These are phyloP conservation scores for Alternaria angustiovoidea DNA, from an alignment of 2,329 filamentous ascomycete species.

Conservation along the genomic window DNA sequence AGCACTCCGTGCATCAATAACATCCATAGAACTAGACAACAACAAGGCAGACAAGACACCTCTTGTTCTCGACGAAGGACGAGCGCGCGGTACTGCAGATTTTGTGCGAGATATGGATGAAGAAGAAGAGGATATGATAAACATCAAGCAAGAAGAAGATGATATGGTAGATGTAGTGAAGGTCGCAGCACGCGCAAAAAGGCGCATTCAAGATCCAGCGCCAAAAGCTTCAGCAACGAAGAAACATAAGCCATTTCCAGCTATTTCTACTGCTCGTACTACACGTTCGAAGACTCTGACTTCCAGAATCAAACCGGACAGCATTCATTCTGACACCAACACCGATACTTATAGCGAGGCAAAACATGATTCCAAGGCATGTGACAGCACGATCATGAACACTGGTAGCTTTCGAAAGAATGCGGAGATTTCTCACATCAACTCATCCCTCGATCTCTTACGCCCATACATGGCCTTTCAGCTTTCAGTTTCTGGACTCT, in stretches of 20 bases:
- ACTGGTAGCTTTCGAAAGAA: neutral
- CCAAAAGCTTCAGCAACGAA: neutral
- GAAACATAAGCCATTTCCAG: neutral
- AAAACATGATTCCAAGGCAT: neutral
- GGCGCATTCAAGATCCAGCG: neutral
- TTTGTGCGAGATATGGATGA: neutral
- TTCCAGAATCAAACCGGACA: neutral
- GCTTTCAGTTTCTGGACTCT: conserved; percentile 4
- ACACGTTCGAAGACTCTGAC: conserved; percentile 2
- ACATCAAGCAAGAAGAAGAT: conserved; percentile 2
- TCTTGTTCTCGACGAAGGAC: neutral
- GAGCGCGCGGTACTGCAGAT: neutral
- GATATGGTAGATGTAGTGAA: neutral
- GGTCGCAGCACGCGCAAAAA: neutral
- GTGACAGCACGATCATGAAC: neutral
- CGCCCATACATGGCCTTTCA: conserved; percentile 11
- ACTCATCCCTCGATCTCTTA: neutral
- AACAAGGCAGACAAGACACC: neutral
- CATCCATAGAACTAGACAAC: neutral
- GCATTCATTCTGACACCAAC: neutral
- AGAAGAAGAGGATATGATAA: neutral
- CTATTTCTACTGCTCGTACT: neutral
- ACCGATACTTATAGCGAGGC: neutral
- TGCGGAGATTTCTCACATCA: neutral
- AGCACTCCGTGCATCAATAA: neutral